Evolutionary conservation across 2,329 filamentous ascomycete genomes (phyloP).

Genomic region (Nemania bipapillata): DNA sequence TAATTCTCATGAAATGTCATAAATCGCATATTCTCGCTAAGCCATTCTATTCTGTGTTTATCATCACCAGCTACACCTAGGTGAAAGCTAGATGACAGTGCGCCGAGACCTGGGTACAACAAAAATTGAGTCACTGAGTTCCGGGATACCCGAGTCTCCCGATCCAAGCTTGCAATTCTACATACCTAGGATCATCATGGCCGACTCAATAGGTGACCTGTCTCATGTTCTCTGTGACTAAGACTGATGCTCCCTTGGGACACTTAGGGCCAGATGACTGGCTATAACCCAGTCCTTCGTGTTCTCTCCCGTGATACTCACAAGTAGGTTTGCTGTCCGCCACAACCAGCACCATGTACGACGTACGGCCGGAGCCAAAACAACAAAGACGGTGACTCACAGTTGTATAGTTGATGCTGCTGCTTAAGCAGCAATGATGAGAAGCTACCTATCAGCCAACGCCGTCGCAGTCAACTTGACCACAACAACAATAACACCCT

Average conservation of each 20-base stretch:
- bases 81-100: background rate
- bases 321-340: background rate
- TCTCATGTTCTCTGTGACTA: background rate
- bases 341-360: background rate
- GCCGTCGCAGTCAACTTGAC: background rate
- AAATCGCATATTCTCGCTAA: background rate
- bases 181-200: background rate
- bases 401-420: background rate
- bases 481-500: conserved; percentile 8
- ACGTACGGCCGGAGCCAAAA: background rate
- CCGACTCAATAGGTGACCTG: background rate
- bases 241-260: background rate
- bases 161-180: too few species aligned
- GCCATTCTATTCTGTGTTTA: conserved; percentile 1
- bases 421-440: background rate
- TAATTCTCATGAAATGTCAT: background rate
- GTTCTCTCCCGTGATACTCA: background rate
- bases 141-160: background rate
- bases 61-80: too few species aligned
- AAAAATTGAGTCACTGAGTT: background rate
- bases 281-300: background rate
- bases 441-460: background rate
- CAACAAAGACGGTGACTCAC: conserved; percentile 18
- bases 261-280: background rate
- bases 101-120: background rate